Conservation (phyloP, 257 asterid species). For the Galeopsis tetrahit region DNA sequence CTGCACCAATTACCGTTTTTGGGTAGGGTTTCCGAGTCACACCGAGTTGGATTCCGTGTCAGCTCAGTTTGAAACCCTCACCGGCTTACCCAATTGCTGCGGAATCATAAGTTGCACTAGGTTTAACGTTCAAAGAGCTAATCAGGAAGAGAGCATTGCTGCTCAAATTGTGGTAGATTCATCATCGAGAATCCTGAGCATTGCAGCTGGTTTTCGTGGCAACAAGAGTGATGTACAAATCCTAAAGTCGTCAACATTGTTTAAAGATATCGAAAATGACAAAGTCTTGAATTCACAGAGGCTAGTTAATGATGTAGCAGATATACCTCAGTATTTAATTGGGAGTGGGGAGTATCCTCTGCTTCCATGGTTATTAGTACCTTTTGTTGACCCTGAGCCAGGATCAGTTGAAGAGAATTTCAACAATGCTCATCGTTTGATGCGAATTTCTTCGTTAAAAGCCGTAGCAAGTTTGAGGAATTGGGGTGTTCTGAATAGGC, state of each 20-base stretch:
- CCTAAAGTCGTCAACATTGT: conserved; percentile 58
- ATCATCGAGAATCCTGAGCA: conserved; percentile 68
- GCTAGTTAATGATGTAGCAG: conserved; percentile 37
- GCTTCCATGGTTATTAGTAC: conserved; percentile 72
- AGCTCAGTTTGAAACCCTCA: conserved; percentile 55
- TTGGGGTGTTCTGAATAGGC: conserved; percentile 69
- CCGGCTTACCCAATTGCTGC: conserved; percentile 85
- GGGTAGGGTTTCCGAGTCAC: conserved; percentile 75
- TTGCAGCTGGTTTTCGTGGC: conserved; percentile 74
- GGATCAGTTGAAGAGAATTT: conserved; percentile 63
- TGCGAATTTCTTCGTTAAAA: conserved; percentile 46
- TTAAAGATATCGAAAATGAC: conserved; percentile 52
- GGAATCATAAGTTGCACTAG: conserved; percentile 63
- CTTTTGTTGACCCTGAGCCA: conserved; percentile 44
- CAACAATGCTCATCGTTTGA: conserved; percentile 45
- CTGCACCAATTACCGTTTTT: conserved; percentile 84
- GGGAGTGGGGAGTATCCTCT: conserved; percentile 63
- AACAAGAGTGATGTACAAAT: conserved; percentile 44
- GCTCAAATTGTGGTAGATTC: conserved; percentile 81
- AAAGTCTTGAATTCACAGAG: conserved; percentile 44
- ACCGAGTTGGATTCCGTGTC: conserved; percentile 63
- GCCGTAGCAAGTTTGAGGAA: conserved; percentile 65
- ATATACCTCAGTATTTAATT: conserved; percentile 57
- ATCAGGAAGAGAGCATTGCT: conserved; percentile 44
- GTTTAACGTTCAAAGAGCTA: conserved; percentile 37